A percentile compares a stretch with the other conserved stretches of the same genome.
These are phyloP conservation scores for Phytophthora syringae DNA, from an alignment of 352 stramenopile species.

Conservation along the genomic window DNA sequence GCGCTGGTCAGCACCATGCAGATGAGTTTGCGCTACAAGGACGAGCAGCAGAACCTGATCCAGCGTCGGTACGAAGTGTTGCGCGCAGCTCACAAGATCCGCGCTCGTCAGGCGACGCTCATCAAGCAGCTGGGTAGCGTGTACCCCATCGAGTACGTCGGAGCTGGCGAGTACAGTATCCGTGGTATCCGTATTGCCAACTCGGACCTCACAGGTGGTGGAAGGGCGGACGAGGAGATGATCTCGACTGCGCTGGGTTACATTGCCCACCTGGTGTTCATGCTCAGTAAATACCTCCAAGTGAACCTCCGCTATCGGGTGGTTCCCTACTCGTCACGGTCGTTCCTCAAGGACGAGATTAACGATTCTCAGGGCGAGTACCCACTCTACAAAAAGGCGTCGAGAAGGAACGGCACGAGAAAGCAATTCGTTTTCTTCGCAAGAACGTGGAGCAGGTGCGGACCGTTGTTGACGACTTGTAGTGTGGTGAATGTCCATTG, in stretches of 20 bases:
- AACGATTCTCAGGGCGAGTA: slow-evolving; percentile 85
- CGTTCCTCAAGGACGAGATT: slow-evolving; percentile 87
- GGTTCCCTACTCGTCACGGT: slow-evolving; percentile 80
- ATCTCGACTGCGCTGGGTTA: slow-evolving; percentile 87
- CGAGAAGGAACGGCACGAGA: slow-evolving; percentile 81
- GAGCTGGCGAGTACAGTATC: slow-evolving; percentile 81
- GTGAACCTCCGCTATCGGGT: slow-evolving; percentile 87
- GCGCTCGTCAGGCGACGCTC: slow-evolving; percentile 78
- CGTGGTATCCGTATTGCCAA: slow-evolving; percentile 80
- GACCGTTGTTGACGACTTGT: background rate
- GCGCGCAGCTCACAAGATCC: slow-evolving; percentile 83
- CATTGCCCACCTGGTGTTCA: slow-evolving; percentile 89
- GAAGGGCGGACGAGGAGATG: slow-evolving; percentile 75
- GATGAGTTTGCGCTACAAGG: slow-evolving; percentile 86
- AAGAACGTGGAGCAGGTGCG: slow-evolving; percentile 88
- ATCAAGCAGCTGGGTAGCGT: slow-evolving; percentile 77
- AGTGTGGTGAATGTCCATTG: slow-evolving; percentile 1
- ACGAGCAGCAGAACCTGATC: slow-evolving; percentile 80
- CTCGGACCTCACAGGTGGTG: slow-evolving; percentile 64
- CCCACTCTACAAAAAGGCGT: slow-evolving; percentile 83
- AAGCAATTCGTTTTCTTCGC: slow-evolving; percentile 75
- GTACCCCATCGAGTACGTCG: slow-evolving; percentile 88
- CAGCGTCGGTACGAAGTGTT: slow-evolving; percentile 80
- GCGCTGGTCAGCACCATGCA: slow-evolving; percentile 79
- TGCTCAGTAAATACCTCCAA: slow-evolving; percentile 90